phyloP scores from a whole-genome alignment of 1,284 basidiomycete species.

The Puccinia polysora region DNA sequence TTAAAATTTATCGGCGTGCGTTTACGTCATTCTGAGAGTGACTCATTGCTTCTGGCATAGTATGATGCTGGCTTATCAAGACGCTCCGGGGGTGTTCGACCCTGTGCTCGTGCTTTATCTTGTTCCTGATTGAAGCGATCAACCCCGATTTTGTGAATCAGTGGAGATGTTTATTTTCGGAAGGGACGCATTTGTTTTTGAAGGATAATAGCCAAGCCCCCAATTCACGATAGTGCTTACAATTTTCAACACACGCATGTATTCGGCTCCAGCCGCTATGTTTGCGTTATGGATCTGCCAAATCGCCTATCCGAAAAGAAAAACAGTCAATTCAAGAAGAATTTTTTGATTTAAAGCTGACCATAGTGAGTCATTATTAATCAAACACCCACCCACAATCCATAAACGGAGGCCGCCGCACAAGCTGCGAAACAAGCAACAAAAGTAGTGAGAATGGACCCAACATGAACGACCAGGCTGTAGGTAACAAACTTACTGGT shows the following conservation, averaged over 20 bases:
- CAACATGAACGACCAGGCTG: neutral
- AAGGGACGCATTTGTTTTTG: neutral
- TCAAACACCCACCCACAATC: slow-evolving; percentile 28
- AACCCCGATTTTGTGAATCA: neutral
- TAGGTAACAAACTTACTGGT: slow-evolving; percentile 40
- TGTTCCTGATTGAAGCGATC: slow-evolving; percentile 19
- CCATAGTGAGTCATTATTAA: neutral
- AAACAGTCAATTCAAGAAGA: neutral
- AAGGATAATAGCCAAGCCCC: neutral
- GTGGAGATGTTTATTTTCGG: neutral
- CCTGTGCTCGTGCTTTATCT: slow-evolving; percentile 35
- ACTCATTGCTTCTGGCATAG: slow-evolving; percentile 10
- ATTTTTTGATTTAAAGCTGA: neutral
- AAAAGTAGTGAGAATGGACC: neutral
- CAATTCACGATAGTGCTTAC: neutral
- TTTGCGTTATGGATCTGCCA: slow-evolving; percentile 44
- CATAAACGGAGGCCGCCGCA: slow-evolving; percentile 38
- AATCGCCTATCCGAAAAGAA: slow-evolving; percentile 20
- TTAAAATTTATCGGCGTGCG: no score
- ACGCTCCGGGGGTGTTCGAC: slow-evolving; percentile 27
- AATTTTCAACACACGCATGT: slow-evolving; percentile 38
- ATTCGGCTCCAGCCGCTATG: slow-evolving; percentile 42
- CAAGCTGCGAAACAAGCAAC: slow-evolving; percentile 11
- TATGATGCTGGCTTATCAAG: slow-evolving; percentile 38
- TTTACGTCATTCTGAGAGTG: slow-evolving; percentile 12